Evolutionary conservation across 2,329 filamentous ascomycete genomes (phyloP).

Genomic region (Penicillium sp.): DNA sequence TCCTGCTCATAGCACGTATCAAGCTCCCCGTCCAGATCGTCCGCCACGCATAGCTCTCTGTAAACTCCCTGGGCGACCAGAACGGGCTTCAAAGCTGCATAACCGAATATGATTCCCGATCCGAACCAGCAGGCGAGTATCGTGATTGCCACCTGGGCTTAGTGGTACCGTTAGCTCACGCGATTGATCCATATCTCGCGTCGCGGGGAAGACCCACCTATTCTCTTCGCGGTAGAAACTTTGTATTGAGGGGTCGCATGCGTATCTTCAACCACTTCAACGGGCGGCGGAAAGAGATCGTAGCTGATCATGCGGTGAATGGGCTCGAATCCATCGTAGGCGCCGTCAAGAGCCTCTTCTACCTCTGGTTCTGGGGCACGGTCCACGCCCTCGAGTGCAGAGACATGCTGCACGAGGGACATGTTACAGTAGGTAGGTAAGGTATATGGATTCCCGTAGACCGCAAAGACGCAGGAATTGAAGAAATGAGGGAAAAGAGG

Average conservation of each 20-base stretch:
- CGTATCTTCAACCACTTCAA: conserved; percentile 43
- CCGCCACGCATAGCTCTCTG: conserved; percentile 63
- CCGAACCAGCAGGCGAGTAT: conserved; percentile 76
- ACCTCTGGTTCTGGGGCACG: conserved; percentile 39
- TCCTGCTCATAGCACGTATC: conserved; percentile 65
- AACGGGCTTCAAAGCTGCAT: conserved; percentile 82
- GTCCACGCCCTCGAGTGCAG: conserved; percentile 55
- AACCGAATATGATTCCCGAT: conserved; percentile 82
- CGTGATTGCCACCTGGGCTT: conserved; percentile 66
- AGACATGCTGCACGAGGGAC: conserved; percentile 59
- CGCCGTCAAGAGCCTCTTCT: conserved; percentile 20
- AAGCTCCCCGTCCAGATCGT: conserved; percentile 51
- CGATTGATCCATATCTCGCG: not conserved
- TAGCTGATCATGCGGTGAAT: conserved; percentile 37
- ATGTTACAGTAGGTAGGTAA: conserved; percentile 34
- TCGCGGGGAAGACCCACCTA: conserved; percentile 30
- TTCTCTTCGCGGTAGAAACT: conserved; percentile 45
- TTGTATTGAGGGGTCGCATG: conserved; percentile 56
- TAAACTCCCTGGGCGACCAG: conserved; percentile 76
- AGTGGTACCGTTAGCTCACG: conserved; percentile 13
- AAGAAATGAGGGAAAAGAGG: not conserved
- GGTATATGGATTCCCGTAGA: not conserved
- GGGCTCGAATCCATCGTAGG: conserved; percentile 16
- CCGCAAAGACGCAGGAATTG: not conserved
- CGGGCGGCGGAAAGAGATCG: conserved; percentile 52